Conservation (phyloP, 2,329 filamentous ascomycete species). For the Sporothrix curviconia region DNA sequence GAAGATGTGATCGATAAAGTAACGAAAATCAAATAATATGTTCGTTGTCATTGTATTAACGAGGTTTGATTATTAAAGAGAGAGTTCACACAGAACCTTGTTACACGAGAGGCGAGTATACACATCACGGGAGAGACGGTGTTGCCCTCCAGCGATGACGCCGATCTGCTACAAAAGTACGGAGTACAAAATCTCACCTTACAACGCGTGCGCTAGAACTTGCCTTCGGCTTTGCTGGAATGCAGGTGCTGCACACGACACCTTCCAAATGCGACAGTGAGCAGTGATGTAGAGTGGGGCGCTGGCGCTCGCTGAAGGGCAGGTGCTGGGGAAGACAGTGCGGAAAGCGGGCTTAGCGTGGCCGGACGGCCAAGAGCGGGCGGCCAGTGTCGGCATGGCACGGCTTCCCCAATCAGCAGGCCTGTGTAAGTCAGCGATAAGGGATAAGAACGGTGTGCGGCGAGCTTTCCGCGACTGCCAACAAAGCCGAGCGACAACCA, state of each 20-base stretch:
- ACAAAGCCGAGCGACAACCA: constrained; percentile 15
- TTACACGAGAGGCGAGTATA: too few relatives aligned
- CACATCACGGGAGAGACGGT: too few relatives aligned
- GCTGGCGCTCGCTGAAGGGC: background rate
- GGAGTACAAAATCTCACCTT: too few relatives aligned
- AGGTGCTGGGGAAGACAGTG: background rate
- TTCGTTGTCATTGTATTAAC: too few relatives aligned
- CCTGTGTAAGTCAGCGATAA: constrained; percentile 10
- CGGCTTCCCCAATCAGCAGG: constrained; percentile 7
- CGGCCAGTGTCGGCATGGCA: constrained; percentile 28
- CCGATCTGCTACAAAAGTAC: too few relatives aligned
- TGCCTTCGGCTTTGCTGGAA: background rate
- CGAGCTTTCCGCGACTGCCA: constrained; percentile 15
- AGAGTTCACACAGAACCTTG: too few relatives aligned
- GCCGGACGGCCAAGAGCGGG: constrained; percentile 11
- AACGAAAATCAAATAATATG: too few relatives aligned
- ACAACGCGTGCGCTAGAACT: too few relatives aligned
- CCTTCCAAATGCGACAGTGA: background rate
- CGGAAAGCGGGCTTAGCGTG: background rate
- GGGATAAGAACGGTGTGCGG: constrained; percentile 14
- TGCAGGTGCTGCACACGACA: background rate
- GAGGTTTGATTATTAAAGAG: too few relatives aligned
- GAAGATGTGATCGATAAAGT: too few relatives aligned
- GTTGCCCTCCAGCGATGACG: too few relatives aligned
- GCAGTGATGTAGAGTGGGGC: background rate